Conservation (phyloP, 1,139 yeast genomes). For the Yamadazyma diospyri region DNA sequence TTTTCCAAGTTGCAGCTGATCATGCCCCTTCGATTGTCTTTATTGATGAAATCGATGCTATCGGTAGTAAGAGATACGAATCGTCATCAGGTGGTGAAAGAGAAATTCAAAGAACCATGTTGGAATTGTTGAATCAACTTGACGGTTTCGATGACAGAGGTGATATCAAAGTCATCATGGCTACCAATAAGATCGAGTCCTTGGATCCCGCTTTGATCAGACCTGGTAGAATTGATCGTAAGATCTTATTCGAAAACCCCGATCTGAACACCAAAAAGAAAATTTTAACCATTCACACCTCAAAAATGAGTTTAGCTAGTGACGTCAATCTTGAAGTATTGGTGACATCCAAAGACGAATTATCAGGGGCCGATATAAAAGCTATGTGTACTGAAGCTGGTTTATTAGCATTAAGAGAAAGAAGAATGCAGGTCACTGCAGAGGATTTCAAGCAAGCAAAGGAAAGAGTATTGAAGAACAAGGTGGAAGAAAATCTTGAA, state of each 20-base stretch:
- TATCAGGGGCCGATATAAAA: constrained; percentile 97
- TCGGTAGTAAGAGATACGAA: constrained; percentile 96
- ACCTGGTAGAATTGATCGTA: constrained; percentile 98
- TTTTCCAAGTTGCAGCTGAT: constrained; percentile 95
- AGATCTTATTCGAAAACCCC: constrained; percentile 94
- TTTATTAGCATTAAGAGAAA: constrained; percentile 88
- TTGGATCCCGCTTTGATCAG: constrained; percentile 97
- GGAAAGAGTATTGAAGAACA: constrained; percentile 95
- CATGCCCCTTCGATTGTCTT: constrained; percentile 97
- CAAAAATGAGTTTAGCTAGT: constrained; percentile 84
- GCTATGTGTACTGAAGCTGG: constrained; percentile 99
- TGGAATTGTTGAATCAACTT: constrained; percentile 91
- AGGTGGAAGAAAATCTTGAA: constrained; percentile 94
- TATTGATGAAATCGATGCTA: constrained; percentile 98
- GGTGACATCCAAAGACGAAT: constrained; percentile 88
- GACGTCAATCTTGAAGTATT: constrained; percentile 90
- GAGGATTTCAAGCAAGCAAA: constrained; percentile 93
- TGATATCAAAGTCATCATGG: constrained; percentile 98
- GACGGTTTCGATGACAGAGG: constrained; percentile 99
- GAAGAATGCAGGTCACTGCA: constrained; percentile 97
- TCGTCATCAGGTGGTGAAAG: constrained; percentile 97
- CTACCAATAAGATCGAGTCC: constrained; percentile 93
- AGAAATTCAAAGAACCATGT: constrained; percentile 97
- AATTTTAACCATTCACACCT: constrained; percentile 89
- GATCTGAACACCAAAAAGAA: constrained; percentile 91